Evolutionary conservation across 2,329 filamentous ascomycete species (phyloP).

Genomic region (Talaromyces amestolkiae): DNA sequence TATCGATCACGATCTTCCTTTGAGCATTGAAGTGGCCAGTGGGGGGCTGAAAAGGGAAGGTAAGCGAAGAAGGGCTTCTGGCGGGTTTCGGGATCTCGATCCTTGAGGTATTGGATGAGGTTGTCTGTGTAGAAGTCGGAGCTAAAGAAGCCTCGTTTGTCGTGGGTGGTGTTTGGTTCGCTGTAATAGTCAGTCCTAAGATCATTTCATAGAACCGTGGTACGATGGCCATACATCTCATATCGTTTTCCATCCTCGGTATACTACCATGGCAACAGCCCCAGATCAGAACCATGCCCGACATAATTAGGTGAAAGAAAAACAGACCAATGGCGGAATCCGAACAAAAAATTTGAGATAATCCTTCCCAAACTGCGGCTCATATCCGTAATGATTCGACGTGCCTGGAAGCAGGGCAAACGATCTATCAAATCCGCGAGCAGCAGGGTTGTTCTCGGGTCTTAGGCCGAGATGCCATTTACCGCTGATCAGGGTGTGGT

Average conservation of each 20-base stretch:
- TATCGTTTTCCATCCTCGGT: background rate
- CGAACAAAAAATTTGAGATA: too few species aligned
- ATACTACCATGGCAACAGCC: too few species aligned
- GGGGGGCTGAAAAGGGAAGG: conserved; percentile 4
- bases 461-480: conserved; percentile 8
- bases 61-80: conserved; percentile 5
- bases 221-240: too few species aligned
- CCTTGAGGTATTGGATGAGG: conserved; percentile 1
- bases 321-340: too few species aligned
- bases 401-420: conserved; percentile 13
- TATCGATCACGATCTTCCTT: too few species aligned
- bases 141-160: background rate
- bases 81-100: background rate
- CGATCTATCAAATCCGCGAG: conserved; percentile 3
- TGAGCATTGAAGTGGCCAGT: conserved; percentile 10
- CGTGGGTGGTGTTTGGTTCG: background rate
- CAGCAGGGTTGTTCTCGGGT: background rate
- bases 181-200: too few species aligned
- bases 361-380: conserved; percentile 1
- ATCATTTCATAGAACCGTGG: too few species aligned
- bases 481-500: background rate
- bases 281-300: too few species aligned
- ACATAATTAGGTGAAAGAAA: too few species aligned
- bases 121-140: background rate
- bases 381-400: conserved; percentile 14